Conservation (phyloP, 352 stramenopile genomes). For the Phytophthora palmivora region DNA sequence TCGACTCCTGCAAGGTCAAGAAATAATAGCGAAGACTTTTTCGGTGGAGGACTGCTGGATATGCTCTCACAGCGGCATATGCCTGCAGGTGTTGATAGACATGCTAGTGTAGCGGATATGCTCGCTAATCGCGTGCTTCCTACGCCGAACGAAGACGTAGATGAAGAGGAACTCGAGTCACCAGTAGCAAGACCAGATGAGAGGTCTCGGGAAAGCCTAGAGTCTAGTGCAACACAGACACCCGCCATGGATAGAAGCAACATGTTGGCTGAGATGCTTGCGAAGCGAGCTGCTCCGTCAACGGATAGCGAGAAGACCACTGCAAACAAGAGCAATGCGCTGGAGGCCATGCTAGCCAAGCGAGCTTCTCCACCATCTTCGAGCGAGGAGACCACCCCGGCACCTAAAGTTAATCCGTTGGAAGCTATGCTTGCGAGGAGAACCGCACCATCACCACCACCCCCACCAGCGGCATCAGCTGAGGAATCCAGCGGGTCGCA, state of each 20-base stretch:
- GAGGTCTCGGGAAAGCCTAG: background rate
- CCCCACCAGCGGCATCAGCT: background rate
- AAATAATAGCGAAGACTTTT: conserved; percentile 44
- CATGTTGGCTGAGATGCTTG: conserved; percentile 49
- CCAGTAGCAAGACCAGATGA: conserved; percentile 7
- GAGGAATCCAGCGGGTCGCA: conserved; percentile 19
- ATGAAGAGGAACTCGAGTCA: conserved; percentile 16
- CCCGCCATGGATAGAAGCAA: conserved; percentile 33
- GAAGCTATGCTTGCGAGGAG: conserved; percentile 53
- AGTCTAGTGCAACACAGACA: conserved; percentile 2
- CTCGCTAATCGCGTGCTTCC: conserved; percentile 25
- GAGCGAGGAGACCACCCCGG: conserved; percentile 12
- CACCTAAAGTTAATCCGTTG: conserved; percentile 44
- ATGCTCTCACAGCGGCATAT: conserved; percentile 49
- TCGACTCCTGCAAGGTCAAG: conserved; percentile 34
- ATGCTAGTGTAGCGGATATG: conserved; percentile 46
- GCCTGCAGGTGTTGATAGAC: conserved; percentile 35
- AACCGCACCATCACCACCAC: conserved; percentile 8
- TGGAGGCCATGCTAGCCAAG: conserved; percentile 51
- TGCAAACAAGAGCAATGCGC: conserved; percentile 33
- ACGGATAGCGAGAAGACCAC: conserved; percentile 8
- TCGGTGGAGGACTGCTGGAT: conserved; percentile 32
- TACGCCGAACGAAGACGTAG: conserved; percentile 14
- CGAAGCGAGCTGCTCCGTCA: conserved; percentile 30
- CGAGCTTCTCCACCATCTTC: conserved; percentile 15